These are phyloP conservation scores for Gaertneriomyces sp. DNA, from an alignment of 192 early-diverging fungal genomes.

Conservation along the genomic window DNA sequence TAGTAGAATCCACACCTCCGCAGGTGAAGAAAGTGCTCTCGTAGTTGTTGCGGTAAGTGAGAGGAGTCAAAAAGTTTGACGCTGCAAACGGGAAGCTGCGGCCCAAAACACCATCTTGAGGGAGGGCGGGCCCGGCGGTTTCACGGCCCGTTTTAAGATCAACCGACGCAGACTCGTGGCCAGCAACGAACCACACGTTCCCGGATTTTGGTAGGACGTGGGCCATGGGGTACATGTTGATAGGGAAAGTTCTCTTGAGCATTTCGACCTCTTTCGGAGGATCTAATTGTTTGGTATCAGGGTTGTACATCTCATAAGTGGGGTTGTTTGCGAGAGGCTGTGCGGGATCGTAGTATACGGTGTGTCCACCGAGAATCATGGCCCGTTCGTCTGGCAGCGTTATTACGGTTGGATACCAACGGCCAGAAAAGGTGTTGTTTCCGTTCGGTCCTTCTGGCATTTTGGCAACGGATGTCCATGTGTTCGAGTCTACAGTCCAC, in stretches of 20 bases:
- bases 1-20: constrained; percentile 26
- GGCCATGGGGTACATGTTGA: constrained; percentile 20
- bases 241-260: constrained; percentile 5
- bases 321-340: constrained; percentile 12
- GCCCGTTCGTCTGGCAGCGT: constrained; percentile 15
- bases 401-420: constrained; percentile 26
- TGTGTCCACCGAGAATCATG: constrained; percentile 23
- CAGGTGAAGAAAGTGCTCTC: constrained; percentile 34
- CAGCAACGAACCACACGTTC: constrained; percentile 21
- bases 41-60: constrained; percentile 33
- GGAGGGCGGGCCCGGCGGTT: neutral
- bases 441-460: neutral
- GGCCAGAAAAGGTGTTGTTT: neutral
- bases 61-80: constrained; percentile 26
- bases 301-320: constrained; percentile 23
- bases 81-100: constrained; percentile 24
- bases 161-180: constrained; percentile 1
- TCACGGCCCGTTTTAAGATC: constrained; percentile 12
- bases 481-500: neutral
- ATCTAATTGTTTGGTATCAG: constrained; percentile 12
- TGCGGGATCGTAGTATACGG: constrained; percentile 3
- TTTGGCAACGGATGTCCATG: too few species aligned
- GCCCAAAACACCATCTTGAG: neutral
- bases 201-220: constrained; percentile 16
- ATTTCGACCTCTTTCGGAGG: constrained; percentile 8